These are phyloP conservation scores for Mallotus repandus DNA, from an alignment of 441 rosid genomes.

Conservation along the genomic window DNA sequence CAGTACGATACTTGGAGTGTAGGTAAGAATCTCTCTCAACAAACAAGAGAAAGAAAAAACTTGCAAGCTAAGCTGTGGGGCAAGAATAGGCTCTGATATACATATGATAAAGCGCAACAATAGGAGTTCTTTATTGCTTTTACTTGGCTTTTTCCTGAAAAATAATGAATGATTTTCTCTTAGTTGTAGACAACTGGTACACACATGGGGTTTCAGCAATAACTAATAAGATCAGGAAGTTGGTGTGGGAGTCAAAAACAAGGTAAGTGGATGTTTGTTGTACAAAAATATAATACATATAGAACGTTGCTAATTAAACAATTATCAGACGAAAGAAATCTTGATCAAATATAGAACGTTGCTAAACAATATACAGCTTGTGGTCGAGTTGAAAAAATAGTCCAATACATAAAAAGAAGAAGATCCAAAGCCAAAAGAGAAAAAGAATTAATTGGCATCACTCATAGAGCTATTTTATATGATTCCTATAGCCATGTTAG, in stretches of 20 bases:
- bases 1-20: no score
- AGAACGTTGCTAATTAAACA: no score
- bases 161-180: background rate
- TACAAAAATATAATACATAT: no score
- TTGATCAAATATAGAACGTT: no score
- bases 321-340: no score
- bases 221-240: background rate
- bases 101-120: no score
- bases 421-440: background rate
- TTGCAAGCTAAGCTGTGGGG: no score
- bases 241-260: constrained; percentile 7
- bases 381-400: background rate
- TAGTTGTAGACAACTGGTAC: background rate
- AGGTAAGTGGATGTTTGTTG: background rate
- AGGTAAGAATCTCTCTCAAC: no score
- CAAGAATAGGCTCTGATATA: no score
- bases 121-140: background rate
- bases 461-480: constrained; percentile 1
- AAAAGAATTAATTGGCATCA: background rate
- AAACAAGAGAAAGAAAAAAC: no score
- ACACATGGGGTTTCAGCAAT: background rate
- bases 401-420: background rate
- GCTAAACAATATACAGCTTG: background rate
- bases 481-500: background rate
- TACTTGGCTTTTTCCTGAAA: background rate